Conservation (phyloP, 805 yeast genomes). For the Lipomyces yamadae region DNA sequence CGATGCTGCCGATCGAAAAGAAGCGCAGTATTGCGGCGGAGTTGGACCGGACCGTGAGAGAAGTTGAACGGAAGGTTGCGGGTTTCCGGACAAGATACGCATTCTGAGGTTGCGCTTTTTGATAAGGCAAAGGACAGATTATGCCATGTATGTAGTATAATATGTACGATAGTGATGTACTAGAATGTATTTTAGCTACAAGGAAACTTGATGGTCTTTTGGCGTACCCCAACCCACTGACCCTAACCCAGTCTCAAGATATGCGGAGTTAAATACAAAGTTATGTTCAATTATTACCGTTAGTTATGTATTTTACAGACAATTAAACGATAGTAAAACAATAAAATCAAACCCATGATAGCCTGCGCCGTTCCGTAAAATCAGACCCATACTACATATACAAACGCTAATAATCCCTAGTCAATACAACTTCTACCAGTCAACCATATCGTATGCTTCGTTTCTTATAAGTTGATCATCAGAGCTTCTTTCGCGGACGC, state of each 20-base stretch:
- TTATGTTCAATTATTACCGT: background rate
- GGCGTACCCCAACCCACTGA: too few relatives aligned
- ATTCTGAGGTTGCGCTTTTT: slow-evolving; percentile 12
- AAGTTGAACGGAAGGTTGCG: slow-evolving; percentile 43
- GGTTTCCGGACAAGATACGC: slow-evolving; percentile 43
- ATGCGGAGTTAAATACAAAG: background rate
- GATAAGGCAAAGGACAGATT: too few relatives aligned
- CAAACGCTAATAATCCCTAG: background rate
- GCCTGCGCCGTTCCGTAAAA: slow-evolving; percentile 3
- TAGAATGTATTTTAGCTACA: background rate
- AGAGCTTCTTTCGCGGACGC: background rate
- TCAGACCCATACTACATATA: background rate
- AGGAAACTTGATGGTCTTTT: background rate
- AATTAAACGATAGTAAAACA: background rate
- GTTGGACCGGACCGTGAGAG: slow-evolving; percentile 44
- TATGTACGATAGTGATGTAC: background rate
- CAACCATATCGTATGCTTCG: background rate
- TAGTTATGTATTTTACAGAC: background rate
- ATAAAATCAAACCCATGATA: background rate
- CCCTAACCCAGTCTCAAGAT: too few relatives aligned
- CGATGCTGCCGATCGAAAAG: slow-evolving; percentile 37
- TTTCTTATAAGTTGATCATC: background rate
- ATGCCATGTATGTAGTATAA: background rate
- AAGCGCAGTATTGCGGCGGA: slow-evolving; percentile 43
- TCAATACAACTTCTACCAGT: background rate